phyloP scores from a whole-genome alignment of 257 asterid genomes.

The Primulina eburnea region DNA sequence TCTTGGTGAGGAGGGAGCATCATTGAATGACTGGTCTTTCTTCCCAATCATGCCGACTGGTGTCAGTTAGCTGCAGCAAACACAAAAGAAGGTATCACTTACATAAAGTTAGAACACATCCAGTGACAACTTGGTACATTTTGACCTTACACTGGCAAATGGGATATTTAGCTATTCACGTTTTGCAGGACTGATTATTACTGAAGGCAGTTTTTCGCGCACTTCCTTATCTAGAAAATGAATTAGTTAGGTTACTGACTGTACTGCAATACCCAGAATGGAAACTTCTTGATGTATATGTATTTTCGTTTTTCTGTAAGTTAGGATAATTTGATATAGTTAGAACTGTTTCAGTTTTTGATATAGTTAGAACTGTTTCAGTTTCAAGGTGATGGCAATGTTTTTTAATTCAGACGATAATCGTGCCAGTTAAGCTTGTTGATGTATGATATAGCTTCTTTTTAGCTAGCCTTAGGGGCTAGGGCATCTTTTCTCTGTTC shows the following conservation, averaged over 20 bases:
- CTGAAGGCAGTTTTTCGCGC: slow-evolving; percentile 32
- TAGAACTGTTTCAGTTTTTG: neutral
- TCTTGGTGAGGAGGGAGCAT: slow-evolving; percentile 29
- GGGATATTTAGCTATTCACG: slow-evolving; percentile 15
- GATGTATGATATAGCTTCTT: neutral
- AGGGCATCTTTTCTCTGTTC: neutral
- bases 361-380: neutral
- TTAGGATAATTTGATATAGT: neutral
- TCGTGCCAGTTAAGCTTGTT: neutral
- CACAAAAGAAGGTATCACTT: neutral
- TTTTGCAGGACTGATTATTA: slow-evolving; percentile 30
- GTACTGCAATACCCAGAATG: neutral
- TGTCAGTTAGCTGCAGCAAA: slow-evolving; percentile 31
- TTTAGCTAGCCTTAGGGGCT: neutral
- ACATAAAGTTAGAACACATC: neutral
- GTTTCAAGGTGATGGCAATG: neutral
- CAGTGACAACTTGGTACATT: slow-evolving; percentile 8
- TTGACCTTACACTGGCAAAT: slow-evolving; percentile 13
- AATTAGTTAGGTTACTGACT: neutral
- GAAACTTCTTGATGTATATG: neutral
- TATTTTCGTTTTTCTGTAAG: neutral
- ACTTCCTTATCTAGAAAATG: slow-evolving; percentile 20
- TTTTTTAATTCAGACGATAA: neutral
- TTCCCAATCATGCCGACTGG: slow-evolving; percentile 48
- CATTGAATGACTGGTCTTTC: slow-evolving; percentile 43